Evolutionary conservation across 192 early-diverging fungal species (phyloP), one percentile per base, ranked within the genome.

Genomic region (Phycomyces blakesleeanus): DNA sequence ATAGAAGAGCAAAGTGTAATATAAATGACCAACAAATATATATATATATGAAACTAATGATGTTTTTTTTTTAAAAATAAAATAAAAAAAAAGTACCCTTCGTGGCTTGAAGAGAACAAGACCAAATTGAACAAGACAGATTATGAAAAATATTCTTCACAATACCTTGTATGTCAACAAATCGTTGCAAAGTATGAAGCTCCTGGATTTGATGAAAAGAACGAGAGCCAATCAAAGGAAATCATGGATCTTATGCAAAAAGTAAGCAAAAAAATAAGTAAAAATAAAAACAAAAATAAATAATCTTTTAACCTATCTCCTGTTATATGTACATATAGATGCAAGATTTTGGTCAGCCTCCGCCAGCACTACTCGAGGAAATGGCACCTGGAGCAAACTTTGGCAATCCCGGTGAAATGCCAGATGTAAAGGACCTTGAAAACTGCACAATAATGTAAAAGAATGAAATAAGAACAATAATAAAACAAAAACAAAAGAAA

Each of bases 291-390:
- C 8, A 41, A 29, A n/a, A 10, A 21, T n/a, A 75, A 2, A 57
- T 54, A 39, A 38, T 16, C 16, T 52, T 26, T 5, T 40, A 40
- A 29, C 8, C 27, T 57, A 42, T 16, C 42, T 59, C 68, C 9
- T 49, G 50, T 24, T 52, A n/a, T 42, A n/a, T 51, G 56, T 41
- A 24, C n/a, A n/a, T n/a, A 47, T 67, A 91, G 85, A 95, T 99
- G 91, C 96, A 99, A 86, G 93, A 94, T 40, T 87, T 83, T 50
- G 97, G 97, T 34, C 93, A 97, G 67, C 97, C 97, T 20, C 97
- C 97, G 5, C 82, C 88, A 42, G 93, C 88, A 57, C 80, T 99
- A 20, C 70, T 99, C 61, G 86, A 92, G 63, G 89, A 93, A 26
- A 72, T 98, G 65, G 92, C 93, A 16, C 97, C 97, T 11, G 97